phyloP scores from a whole-genome alignment of 208 protist species.

The Trypanosoma lewisi region DNA sequence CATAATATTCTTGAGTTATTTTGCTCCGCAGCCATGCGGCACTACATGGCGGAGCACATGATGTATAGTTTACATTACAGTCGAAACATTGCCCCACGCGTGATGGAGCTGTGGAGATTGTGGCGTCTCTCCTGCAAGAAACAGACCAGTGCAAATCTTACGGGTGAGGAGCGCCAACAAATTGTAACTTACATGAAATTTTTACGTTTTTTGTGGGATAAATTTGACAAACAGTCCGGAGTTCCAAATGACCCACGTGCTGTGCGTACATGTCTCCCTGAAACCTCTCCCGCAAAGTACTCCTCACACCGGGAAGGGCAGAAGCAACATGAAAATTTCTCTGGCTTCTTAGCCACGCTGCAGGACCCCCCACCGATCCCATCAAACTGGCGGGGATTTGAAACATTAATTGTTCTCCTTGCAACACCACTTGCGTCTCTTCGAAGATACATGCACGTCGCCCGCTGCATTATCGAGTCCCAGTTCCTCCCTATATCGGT shows the following conservation, averaged over 20 bases:
- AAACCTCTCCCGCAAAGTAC: slow-evolving; percentile 15
- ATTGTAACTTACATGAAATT: slow-evolving; percentile 32
- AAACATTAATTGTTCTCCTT: slow-evolving; percentile 69
- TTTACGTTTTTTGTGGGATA: slow-evolving; percentile 54
- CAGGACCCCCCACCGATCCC: slow-evolving; percentile 42
- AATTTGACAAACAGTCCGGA: slow-evolving; percentile 38
- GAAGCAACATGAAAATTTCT: not conserved
- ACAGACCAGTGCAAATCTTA: not conserved
- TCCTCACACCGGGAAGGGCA: not conserved
- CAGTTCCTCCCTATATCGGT: slow-evolving; percentile 33
- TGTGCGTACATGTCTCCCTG: slow-evolving; percentile 24
- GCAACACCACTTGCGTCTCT: slow-evolving; percentile 61
- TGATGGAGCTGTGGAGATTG: slow-evolving; percentile 51
- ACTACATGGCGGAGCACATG: slow-evolving; percentile 77
- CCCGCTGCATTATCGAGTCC: slow-evolving; percentile 63
- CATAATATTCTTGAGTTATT: slow-evolving; percentile 21
- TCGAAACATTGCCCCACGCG: slow-evolving; percentile 44
- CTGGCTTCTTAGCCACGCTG: not conserved
- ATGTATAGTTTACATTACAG: slow-evolving; percentile 76
- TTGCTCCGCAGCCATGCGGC: slow-evolving; percentile 33
- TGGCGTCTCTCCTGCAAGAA: slow-evolving; percentile 29
- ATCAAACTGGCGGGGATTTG: slow-evolving; percentile 60
- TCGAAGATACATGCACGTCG: slow-evolving; percentile 68
- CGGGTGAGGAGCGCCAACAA: slow-evolving; percentile 13
- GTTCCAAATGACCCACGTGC: slow-evolving; percentile 49